Base-by-base conservation (phyloP, 345 rosid genomes). In the Raphanus raphanistrum region DNA sequence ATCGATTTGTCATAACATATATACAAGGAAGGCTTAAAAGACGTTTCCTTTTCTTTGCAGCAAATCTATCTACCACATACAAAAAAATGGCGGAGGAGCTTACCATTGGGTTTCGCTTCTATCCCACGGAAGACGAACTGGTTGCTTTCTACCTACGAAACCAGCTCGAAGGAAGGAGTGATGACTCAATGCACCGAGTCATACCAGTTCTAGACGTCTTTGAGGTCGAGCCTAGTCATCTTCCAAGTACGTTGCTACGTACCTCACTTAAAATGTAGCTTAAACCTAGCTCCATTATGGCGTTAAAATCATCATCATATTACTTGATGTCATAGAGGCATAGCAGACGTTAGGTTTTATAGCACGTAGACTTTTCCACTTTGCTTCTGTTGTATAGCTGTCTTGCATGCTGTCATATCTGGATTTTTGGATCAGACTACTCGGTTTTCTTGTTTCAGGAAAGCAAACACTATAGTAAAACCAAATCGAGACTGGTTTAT, bases 51-150 rank as follows among this genome's bases (percentile, higher is more conserved):
- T 28, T 28, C 36, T 2, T 48, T 32, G 50, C 33, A 60, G 26
- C 26, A 50, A 15, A 63, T 2, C 15, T 13, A 31, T 21, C 5
- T 2, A 52, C 12, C 29, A 71, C 27, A 35, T 50, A 52, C 59
- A 45, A 48, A 33, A 33, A 26, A 54, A 79, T 79, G 82, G 16
- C 78, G 80, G 90, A 59, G 26, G 88, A 89, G 29, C 61, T 72
- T 25, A 70, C 71, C 7, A 43, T 71, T 1, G 99, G 98, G 13
- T 86, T 71, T 75, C 97, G 98, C 28, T 95, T 95, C 84, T 95
- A 80, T 79, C 99, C 99, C 3, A 92, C 98, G 0, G 99, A 95
- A 77, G 97, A 92, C 16, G 99, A 95, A 84, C 86, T 95, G 0
- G 69, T 92, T 66, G 70, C 88, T 21, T 95, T 92, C 88, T 95